A percentile compares a stretch with the other conserved stretches of the same genome.
These are phyloP conservation scores for Sordariomycetes sp. DNA, from an alignment of 2,329 filamentous ascomycete species.

Conservation along the genomic window DNA sequence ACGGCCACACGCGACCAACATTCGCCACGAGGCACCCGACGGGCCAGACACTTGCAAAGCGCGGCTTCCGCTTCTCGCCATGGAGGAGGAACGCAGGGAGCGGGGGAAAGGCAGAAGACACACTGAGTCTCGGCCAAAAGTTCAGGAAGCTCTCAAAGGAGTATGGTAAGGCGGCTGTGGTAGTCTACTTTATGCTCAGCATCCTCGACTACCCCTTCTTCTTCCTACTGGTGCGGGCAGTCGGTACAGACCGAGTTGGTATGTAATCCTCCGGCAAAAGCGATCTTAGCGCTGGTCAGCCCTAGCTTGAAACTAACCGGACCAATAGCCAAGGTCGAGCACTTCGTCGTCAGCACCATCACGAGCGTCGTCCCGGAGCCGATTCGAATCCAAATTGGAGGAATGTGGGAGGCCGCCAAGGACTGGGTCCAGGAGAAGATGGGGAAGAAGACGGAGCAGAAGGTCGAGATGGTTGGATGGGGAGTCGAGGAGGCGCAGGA, in stretches of 20 bases:
- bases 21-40: slow-evolving; percentile 2
- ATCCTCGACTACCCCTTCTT: slow-evolving; percentile 92
- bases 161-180: slow-evolving; percentile 88
- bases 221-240: slow-evolving; percentile 73
- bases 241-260: slow-evolving; percentile 84
- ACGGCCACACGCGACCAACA: slow-evolving; percentile 4
- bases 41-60: slow-evolving; percentile 9
- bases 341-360: slow-evolving; percentile 53
- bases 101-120: slow-evolving; percentile 12
- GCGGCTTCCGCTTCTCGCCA: slow-evolving; percentile 24
- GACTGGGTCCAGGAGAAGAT: slow-evolving; percentile 22
- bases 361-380: slow-evolving; percentile 51
- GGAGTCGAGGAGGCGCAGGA: slow-evolving; percentile 56
- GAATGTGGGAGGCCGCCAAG: slow-evolving; percentile 38
- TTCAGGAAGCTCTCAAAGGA: slow-evolving; percentile 80
- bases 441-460: slow-evolving; percentile 17
- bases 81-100: slow-evolving; percentile 17
- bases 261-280: slow-evolving; percentile 22
- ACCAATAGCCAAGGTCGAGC: slow-evolving; percentile 54
- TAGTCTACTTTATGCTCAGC: slow-evolving; percentile 79
- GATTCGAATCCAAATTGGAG: slow-evolving; percentile 42
- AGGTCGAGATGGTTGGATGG: slow-evolving; percentile 44
- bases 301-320: too few species aligned
- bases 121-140: slow-evolving; percentile 53
- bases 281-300: too few species aligned